Evolutionary conservation across 352 stramenopile species (phyloP), one percentile per base, ranked within the genome.

Genomic region (Plasmopara halstedii): DNA sequence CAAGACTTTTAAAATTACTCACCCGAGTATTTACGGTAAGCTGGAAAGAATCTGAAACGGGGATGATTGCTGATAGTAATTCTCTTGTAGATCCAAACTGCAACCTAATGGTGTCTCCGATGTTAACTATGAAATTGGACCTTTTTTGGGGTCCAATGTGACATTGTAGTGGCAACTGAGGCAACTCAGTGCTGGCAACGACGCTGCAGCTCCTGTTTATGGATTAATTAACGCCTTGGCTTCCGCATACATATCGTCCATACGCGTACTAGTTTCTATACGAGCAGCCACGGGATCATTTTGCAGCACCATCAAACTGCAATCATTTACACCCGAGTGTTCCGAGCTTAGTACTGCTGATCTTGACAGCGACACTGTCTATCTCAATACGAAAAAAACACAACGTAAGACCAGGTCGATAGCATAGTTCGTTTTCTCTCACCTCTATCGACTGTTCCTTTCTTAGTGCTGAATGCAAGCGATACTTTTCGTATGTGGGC

Each of bases 221-320:
- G 46, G 46, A 34, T 62, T 46, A 5, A 66, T 41, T 6, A 44
- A 55, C 2, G 36, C 43, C 41, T 62, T 66, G 4, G 53, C 57
- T 59, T 66, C 52, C 32, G 45, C 18, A 20, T 66, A 66, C 42
- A 66, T 53, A 22, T 53, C 48, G 14, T 62, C 47, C 57, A 66
- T 59, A 4, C 35, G 23, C 18, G 22, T 29, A 33, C 55, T 58
- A 21, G 56, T 66, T 19, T 62, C 57, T 52, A 14, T 49, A 26
- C 44, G 57, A 23, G 62, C 14, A 7, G 47, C 42, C 17, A 22
- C 47, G 19, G 35, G 57, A 17, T 59, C 53, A 21, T 50, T 21
- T 20, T 14, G 27, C 4, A 62, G 35, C 10, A 22, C 18, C 0
- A 23, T 8, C 8, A 33, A 33, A 46, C 25, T 46, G 26, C n/a